A percentile compares a stretch with the other conserved stretches of the same genome.
Evolutionary conservation across 495 filamentous ascomycete species (phyloP).

Genomic region (Ramalina peruviana): DNA sequence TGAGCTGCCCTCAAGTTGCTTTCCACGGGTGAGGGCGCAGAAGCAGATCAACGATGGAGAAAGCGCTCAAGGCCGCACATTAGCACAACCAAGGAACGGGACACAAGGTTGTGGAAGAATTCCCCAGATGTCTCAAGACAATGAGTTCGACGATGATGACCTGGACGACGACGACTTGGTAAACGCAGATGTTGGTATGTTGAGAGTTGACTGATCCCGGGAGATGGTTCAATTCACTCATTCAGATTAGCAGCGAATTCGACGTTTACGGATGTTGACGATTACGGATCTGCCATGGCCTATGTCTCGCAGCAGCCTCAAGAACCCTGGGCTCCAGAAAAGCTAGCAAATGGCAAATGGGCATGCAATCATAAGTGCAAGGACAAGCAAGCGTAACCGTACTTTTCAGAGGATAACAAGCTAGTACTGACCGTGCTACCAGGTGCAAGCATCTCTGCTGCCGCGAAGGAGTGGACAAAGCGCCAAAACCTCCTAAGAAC

Average conservation of each 20-base stretch:
- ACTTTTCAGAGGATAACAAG: neutral
- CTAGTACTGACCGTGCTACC: neutral
- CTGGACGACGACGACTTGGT: slow-evolving; percentile 43
- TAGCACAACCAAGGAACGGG: slow-evolving; percentile 2
- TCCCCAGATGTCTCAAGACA: slow-evolving; percentile 14
- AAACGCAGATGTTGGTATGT: slow-evolving; percentile 18
- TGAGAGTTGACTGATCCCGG: slow-evolving; percentile 5
- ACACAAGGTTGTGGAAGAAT: slow-evolving; percentile 2
- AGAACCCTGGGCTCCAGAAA: slow-evolving; percentile 30
- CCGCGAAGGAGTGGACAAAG: slow-evolving; percentile 71
- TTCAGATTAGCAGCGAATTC: slow-evolving; percentile 5
- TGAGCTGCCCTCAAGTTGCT: slow-evolving; percentile 41
- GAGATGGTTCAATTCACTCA: neutral
- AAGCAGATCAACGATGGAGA: neutral
- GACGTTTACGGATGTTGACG: slow-evolving; percentile 33
- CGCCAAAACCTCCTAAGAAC: slow-evolving; percentile 43
- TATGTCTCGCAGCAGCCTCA: neutral
- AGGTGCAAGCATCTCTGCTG: slow-evolving; percentile 80
- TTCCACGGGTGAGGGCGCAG: slow-evolving; percentile 21
- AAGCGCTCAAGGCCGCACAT: neutral
- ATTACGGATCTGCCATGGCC: slow-evolving; percentile 14
- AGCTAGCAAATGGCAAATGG: slow-evolving; percentile 73
- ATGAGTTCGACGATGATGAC: slow-evolving; percentile 43
- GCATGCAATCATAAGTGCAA: slow-evolving; percentile 77
- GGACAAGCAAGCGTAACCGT: slow-evolving; percentile 44